These are phyloP conservation scores for Lachnellula occidentalis DNA, from an alignment of 2,329 filamentous ascomycete genomes.

Conservation along the genomic window DNA sequence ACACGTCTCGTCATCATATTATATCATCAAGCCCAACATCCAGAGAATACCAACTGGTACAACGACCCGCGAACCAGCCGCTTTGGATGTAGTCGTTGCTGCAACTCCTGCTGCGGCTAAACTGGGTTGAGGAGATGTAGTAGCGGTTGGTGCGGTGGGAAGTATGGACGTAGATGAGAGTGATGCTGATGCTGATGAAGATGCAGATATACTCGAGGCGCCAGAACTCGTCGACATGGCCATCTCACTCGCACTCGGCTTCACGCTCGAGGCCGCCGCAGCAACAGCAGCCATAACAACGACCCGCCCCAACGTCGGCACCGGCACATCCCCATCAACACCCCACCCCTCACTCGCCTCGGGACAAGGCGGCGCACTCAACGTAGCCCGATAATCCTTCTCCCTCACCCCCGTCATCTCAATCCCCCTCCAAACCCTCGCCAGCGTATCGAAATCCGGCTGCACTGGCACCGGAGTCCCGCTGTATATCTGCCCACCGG, in stretches of 20 bases:
- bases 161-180: not conserved
- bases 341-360: conserved; percentile 66
- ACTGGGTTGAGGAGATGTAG: not conserved
- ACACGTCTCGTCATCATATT: not conserved
- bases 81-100: not conserved
- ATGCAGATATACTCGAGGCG: too few species aligned
- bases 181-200: not conserved
- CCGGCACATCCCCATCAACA: conserved; percentile 60
- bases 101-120: not conserved
- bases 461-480: conserved; percentile 61
- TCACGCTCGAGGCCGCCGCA: too few species aligned
- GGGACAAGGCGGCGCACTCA: conserved; percentile 64
- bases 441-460: conserved; percentile 75
- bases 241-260: not conserved
- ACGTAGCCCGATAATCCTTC: conserved; percentile 55
- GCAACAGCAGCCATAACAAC: conserved; percentile 9
- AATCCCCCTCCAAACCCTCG: conserved; percentile 67
- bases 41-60: not conserved
- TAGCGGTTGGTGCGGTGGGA: not conserved
- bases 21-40: not conserved
- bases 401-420: conserved; percentile 58
- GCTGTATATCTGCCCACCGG: conserved; percentile 49
- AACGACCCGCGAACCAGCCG: not conserved
- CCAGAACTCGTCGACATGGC: too few species aligned
- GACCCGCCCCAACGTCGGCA: conserved; percentile 57